These are phyloP conservation scores for Vanilla planifolia DNA, from an alignment of 106 monocot genomes.

Conservation along the genomic window DNA sequence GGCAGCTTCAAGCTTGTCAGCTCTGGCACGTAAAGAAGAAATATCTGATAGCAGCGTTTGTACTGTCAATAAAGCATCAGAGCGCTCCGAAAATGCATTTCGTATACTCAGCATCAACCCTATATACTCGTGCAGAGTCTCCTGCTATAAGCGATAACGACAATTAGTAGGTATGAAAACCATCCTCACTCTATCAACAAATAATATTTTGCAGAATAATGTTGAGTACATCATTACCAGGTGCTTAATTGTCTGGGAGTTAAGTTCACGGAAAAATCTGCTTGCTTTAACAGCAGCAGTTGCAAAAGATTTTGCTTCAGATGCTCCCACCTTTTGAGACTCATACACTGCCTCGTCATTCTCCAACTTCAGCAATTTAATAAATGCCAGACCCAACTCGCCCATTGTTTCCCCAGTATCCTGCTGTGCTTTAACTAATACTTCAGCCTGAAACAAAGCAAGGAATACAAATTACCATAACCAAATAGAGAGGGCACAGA, in stretches of 20 bases:
- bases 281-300: slow-evolving; percentile 96
- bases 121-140: slow-evolving; percentile 82
- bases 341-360: slow-evolving; percentile 54
- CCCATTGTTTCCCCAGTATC: slow-evolving; percentile 91
- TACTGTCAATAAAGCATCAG: slow-evolving; percentile 79
- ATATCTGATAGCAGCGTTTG: slow-evolving; percentile 88
- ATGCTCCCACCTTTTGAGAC: slow-evolving; percentile 72
- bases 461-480: neutral
- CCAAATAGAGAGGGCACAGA: neutral
- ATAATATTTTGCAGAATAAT: neutral
- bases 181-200: neutral
- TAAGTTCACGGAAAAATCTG: slow-evolving; percentile 77
- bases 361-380: slow-evolving; percentile 88
- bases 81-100: slow-evolving; percentile 77
- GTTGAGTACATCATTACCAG: slow-evolving; percentile 41
- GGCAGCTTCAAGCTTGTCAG: slow-evolving; percentile 82
- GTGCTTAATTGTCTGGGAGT: slow-evolving; percentile 78
- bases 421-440: slow-evolving; percentile 85
- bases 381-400: slow-evolving; percentile 76
- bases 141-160: slow-evolving; percentile 36
- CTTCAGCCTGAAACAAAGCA: slow-evolving; percentile 58
- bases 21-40: slow-evolving; percentile 56
- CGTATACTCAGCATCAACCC: slow-evolving; percentile 77
- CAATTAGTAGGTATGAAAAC: neutral
- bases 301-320: slow-evolving; percentile 55